These are phyloP conservation scores for Vickermania ingenoplastis DNA, from an alignment of 208 protist species.

Conservation along the genomic window DNA sequence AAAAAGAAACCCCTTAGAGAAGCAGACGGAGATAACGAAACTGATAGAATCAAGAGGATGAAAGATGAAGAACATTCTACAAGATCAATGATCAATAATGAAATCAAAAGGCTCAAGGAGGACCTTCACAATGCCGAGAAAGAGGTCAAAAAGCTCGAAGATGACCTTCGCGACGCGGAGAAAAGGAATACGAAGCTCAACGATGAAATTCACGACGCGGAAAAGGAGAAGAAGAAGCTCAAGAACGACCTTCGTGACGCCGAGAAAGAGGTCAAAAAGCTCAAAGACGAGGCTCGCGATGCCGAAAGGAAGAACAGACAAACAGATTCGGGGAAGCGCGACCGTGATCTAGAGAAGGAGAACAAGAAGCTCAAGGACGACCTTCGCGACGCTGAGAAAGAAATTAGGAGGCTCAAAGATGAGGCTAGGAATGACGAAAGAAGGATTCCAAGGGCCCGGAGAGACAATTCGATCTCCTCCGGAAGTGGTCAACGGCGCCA, in stretches of 20 bases:
- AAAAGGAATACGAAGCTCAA: neutral
- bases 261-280: neutral
- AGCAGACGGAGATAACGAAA: too few relatives aligned
- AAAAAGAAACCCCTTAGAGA: too few relatives aligned
- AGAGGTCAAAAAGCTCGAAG: neutral
- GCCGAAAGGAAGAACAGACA: neutral
- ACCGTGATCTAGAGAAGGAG: neutral
- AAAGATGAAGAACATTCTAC: too few relatives aligned
- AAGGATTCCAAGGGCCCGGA: neutral
- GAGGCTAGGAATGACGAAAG: neutral
- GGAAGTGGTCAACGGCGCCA: too few relatives aligned
- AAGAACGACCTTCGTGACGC: neutral
- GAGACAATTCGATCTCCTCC: too few relatives aligned
- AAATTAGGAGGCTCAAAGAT: too few relatives aligned
- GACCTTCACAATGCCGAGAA: neutral
- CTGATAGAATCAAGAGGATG: too few relatives aligned
- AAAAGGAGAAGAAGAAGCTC: neutral
- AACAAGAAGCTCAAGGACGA: neutral
- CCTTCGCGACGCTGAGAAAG: neutral
- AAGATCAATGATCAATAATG: too few relatives aligned
- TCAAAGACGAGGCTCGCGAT: neutral
- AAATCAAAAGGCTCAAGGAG: neutral
- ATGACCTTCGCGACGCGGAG: neutral
- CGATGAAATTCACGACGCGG: neutral
- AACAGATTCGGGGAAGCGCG: neutral